Base-by-base conservation (phyloP, 2,329 filamentous ascomycete species). In the Aspergillus quadricinctus region DNA sequence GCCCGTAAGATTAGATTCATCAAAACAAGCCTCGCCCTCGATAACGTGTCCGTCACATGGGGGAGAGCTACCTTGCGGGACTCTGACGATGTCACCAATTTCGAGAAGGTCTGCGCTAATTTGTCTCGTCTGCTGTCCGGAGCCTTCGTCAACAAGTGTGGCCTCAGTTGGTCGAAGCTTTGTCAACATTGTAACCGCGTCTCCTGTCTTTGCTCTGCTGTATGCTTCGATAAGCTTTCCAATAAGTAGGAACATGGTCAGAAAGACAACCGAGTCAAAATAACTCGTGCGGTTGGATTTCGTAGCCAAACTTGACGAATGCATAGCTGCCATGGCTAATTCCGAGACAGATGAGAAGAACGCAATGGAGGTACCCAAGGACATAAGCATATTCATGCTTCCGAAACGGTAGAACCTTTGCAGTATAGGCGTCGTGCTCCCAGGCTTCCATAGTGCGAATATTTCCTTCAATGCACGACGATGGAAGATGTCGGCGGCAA, bases 341-440 rank as follows among this genome's bases (percentile, higher is more conserved):
- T 95, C 86, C 14, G 85, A 87, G 25, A 96, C 77, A 0, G 91
- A 96, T 0, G 90, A 87, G 60, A 95, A 78, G 70, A 96, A 96
- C 1, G 92, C 92, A 58, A 97, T 90, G 2, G 85, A 88, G 0
- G 92, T 96, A 4, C 92, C 92, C 2, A 96, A 81, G 7, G 89
- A 94, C 74, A 97, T 92, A 57, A 97, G 82, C 77, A 95, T 88
- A 69, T 96, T 95, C 92, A 97, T 97, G 77, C 92, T 96, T 8
- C 92, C 92, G 67, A 97, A 97, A n/a, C 89, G 86, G 71, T 92
- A 91, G 67, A 97, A 92, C 14, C 92, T 81, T 64, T 88, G 83
- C 17, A 89, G 65, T 3, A 95, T 70, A 0, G 90, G 89, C 0
- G 87, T 87, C 40, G 82, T 84, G 69, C 90, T 96, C 28, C 85